Base-by-base conservation (phyloP, 192 early-diverging fungal genomes). In the Gigaspora rosea region DNA sequence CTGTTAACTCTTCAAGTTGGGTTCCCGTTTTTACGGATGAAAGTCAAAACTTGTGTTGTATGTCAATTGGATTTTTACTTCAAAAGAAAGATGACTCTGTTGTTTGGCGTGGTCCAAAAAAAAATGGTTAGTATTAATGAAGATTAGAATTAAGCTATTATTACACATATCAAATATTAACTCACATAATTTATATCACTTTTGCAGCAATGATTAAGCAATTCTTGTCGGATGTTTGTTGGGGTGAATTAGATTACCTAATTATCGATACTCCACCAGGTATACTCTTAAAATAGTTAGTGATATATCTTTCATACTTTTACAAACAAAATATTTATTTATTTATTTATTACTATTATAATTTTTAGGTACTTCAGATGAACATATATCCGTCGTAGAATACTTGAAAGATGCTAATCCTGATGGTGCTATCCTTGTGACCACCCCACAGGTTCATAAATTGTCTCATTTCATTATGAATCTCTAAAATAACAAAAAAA, bases 31-130 rank as follows among this genome's bases (percentile, higher is more conserved):
- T 80, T 79, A 87, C 88, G 2, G 92, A 92, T 77, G 80, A 88
- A 66, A 85, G 86, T 46, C 88, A 95, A 73, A 83, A 83, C 64
- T 81, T 95, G 3, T 88, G 87, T 18, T 96, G 95, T 65, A 99
- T 99, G 97, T 98, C 96, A 6, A 95, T 99, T 61, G 96, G 94
- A 54, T 99, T 98, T 70, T 87, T 99, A 80, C 86, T 99, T 66
- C 89, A 88, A 49, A 91, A 88, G 79, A 92, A 92, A 72, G 90
- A 97, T 78, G 92, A 97, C 75, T 95, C 98, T 32, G 95, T 99
- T 15, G 95, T 99, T 27, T 99, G 98, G 98, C 89, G 96, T 51
- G 98, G 98, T 3, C 95, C 98, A 46, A 99, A 99, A 80, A 99
- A 99, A 88, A 98, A 93, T 83, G 94, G 93, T 92, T 85, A 46